These are phyloP conservation scores for Cercospora sp. DNA, from an alignment of 2,329 filamentous ascomycete genomes.

Conservation along the genomic window DNA sequence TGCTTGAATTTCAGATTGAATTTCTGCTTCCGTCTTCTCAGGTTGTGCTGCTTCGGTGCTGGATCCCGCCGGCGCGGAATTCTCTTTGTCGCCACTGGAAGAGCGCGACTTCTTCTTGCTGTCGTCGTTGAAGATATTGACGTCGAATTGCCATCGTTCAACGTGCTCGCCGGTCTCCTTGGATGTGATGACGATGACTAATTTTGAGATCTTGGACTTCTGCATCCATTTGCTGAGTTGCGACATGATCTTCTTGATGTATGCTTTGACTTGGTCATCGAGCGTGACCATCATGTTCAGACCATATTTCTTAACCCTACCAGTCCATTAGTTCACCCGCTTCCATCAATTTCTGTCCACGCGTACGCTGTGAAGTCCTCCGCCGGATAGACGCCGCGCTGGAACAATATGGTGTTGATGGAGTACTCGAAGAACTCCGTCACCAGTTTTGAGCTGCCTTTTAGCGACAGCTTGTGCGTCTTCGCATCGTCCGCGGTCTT, in stretches of 20 bases:
- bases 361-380: constrained; percentile 92
- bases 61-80: constrained; percentile 47
- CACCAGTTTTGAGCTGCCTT: constrained; percentile 56
- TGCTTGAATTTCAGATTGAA: constrained; percentile 92
- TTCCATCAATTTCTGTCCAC: not conserved
- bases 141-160: constrained; percentile 95
- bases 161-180: constrained; percentile 97
- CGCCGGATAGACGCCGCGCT: constrained; percentile 79
- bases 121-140: constrained; percentile 41
- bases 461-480: constrained; percentile 89
- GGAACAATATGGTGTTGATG: constrained; percentile 96
- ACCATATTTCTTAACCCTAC: constrained; percentile 94
- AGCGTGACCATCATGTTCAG: constrained; percentile 96
- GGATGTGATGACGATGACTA: constrained; percentile 93
- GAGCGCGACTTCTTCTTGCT: constrained; percentile 45
- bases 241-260: constrained; percentile 99
- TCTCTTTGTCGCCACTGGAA: constrained; percentile 65
- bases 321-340: constrained; percentile 9
- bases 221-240: constrained; percentile 98
- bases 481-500: constrained; percentile 68
- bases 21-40: constrained; percentile 89
- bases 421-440: constrained; percentile 99
- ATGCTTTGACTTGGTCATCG: constrained; percentile 97
- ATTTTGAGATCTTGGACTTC: constrained; percentile 92
- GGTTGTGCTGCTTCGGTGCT: constrained; percentile 32